Evolutionary conservation across 331 rosid genomes (phyloP).

Genomic region (Quercus tomentella): DNA sequence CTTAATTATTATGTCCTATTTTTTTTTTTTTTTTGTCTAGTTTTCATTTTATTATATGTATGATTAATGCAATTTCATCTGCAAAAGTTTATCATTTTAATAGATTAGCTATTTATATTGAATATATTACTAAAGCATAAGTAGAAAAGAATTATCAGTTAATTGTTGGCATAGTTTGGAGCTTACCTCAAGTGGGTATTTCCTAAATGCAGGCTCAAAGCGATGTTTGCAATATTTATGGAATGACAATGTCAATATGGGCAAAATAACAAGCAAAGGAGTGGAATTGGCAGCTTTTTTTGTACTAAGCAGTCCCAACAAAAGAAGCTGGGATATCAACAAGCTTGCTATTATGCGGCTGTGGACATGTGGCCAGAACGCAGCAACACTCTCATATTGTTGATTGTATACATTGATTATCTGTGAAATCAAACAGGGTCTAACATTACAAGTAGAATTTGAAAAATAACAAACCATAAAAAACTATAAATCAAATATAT

Average conservation of each 20-base stretch:
- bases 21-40: too few relatives aligned
- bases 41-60: not conserved
- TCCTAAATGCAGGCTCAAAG: constrained; percentile 90
- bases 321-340: constrained; percentile 84
- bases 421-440: constrained; percentile 37
- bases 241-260: constrained; percentile 72
- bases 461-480: not conserved
- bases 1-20: too few relatives aligned
- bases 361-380: constrained; percentile 97
- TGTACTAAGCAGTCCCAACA: constrained; percentile 92
- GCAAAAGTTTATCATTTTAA: not conserved
- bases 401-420: constrained; percentile 93
- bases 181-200: constrained; percentile 86
- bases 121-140: not conserved
- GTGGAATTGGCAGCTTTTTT: constrained; percentile 94
- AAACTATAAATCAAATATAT: not conserved
- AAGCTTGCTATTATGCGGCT: constrained; percentile 93
- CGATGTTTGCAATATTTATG: constrained; percentile 86
- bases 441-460: not conserved
- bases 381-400: constrained; percentile 91
- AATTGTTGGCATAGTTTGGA: constrained; percentile 10
- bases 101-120: not conserved
- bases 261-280: constrained; percentile 74
- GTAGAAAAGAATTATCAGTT: not conserved
- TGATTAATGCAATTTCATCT: not conserved